phyloP scores from a whole-genome alignment of 2,329 filamentous ascomycete genomes.

The Botrytis paeoniae region DNA sequence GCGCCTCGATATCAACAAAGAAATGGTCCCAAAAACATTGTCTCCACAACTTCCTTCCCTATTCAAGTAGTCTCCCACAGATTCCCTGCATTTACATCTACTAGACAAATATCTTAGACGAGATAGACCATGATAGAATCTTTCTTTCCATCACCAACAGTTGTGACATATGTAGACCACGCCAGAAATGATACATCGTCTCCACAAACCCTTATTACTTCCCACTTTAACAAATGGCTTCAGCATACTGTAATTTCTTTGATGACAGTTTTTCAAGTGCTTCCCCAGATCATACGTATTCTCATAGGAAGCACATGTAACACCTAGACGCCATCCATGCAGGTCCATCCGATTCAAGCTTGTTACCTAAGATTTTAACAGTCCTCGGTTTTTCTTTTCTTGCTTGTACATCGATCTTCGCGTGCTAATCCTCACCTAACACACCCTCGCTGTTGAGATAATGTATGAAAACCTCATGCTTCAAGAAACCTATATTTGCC shows the following conservation, averaged over 20 bases:
- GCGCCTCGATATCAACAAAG: background rate
- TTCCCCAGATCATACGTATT: background rate
- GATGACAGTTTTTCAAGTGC: background rate
- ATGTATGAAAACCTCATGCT: conserved; percentile 3
- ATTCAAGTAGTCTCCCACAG: background rate
- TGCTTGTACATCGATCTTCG: background rate
- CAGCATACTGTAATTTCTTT: background rate
- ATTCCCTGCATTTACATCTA: background rate
- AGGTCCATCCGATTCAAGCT: conserved; percentile 18
- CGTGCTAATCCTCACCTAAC: background rate
- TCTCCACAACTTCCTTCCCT: background rate
- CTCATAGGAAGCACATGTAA: conserved; percentile 3
- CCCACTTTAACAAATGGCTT: background rate
- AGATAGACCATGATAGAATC: background rate
- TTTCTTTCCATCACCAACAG: background rate
- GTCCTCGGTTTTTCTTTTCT: background rate
- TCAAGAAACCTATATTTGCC: background rate
- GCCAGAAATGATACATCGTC: background rate
- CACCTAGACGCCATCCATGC: conserved; percentile 1
- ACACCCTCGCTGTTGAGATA: background rate
- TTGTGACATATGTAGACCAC: background rate
- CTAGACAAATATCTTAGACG: background rate
- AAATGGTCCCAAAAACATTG: background rate
- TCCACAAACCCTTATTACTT: background rate
- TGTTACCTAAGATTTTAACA: background rate